phyloP scores from a whole-genome alignment of 2,329 filamentous ascomycete species.

The Colletotrichum spaethianum region DNA sequence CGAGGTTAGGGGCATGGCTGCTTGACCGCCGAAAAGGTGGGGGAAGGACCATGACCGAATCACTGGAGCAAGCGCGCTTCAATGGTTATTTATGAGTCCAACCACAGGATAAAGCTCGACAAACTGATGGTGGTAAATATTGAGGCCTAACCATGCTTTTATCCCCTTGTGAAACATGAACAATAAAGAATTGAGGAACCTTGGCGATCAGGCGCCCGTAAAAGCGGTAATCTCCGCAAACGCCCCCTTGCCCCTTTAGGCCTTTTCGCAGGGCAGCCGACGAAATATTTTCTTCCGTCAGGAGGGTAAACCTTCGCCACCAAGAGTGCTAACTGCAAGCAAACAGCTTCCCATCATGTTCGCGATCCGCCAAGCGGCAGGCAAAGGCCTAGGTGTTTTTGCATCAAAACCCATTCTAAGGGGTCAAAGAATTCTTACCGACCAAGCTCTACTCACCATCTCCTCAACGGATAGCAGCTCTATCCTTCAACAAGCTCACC shows the following conservation, averaged over 20 bases:
- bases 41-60: not conserved
- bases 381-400: slow-evolving; percentile 38
- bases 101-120: not conserved
- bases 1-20: not conserved
- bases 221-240: slow-evolving; percentile 16
- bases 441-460: slow-evolving; percentile 35
- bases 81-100: not conserved
- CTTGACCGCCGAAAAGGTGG: not conserved
- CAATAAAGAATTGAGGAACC: not conserved
- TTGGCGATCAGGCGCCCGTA: not conserved
- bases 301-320: not conserved
- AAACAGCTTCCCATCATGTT: slow-evolving; percentile 8
- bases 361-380: slow-evolving; percentile 26
- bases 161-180: not conserved
- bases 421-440: slow-evolving; percentile 33
- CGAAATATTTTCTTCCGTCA: slow-evolving; percentile 14
- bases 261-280: slow-evolving; percentile 6
- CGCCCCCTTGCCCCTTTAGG: slow-evolving; percentile 27
- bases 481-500: slow-evolving; percentile 17
- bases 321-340: not conserved
- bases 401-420: slow-evolving; percentile 19
- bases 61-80: not conserved
- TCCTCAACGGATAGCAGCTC: slow-evolving; percentile 24
- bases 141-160: not conserved
- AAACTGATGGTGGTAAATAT: not conserved